Conservation (phyloP, 2,329 filamentous ascomycete genomes). For the Rhynchosporium graminicola region DNA sequence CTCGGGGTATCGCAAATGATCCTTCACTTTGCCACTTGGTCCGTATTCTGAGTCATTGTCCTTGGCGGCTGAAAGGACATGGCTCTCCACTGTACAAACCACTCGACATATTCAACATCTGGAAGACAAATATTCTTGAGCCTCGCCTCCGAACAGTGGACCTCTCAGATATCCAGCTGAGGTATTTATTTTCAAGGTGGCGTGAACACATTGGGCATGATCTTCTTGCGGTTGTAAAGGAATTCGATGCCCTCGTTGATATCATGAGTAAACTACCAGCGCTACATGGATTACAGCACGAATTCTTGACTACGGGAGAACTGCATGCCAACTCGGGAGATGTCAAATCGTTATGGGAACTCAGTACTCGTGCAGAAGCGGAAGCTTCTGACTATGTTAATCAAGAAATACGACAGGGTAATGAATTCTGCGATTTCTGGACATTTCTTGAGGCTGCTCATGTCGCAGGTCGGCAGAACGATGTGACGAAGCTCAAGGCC, state of each 20-base stretch:
- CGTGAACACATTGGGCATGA: not conserved
- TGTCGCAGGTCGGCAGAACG: not conserved
- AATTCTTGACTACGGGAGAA: not conserved
- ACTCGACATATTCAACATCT: not conserved
- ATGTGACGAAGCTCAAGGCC: not conserved
- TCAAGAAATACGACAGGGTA: not conserved
- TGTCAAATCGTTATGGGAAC: not conserved
- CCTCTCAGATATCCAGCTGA: not conserved
- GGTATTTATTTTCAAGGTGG: not conserved
- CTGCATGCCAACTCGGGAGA: not conserved
- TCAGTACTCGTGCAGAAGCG: not conserved
- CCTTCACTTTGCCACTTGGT: not conserved
- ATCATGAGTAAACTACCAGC: constrained; percentile 1
- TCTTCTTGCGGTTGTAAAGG: not conserved
- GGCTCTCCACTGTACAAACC: too few species aligned
- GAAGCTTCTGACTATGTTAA: not conserved
- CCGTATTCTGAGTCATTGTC: constrained; percentile 2
- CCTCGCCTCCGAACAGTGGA: not conserved
- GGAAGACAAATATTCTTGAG: constrained; percentile 1
- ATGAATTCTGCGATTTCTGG: not conserved
- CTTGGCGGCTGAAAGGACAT: not conserved
- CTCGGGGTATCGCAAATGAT: not conserved
- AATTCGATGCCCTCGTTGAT: not conserved
- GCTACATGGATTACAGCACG: not conserved
- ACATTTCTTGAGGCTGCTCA: not conserved